phyloP scores from a whole-genome alignment of 2,329 filamentous ascomycete species.

The Epichloe sylvatica region DNA sequence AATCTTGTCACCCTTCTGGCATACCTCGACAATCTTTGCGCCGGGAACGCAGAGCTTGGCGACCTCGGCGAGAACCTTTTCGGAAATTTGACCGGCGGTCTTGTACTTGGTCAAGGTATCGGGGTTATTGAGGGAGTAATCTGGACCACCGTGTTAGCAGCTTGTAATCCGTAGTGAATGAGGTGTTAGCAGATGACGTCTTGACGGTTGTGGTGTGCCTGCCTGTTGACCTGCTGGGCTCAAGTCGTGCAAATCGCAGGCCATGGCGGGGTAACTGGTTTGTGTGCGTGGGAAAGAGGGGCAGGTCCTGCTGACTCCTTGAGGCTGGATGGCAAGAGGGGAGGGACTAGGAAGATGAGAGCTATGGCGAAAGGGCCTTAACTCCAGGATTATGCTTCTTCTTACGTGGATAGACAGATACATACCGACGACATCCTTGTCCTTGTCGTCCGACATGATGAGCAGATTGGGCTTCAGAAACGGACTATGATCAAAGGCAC shows the following conservation, averaged over 20 bases:
- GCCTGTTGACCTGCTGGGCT: neutral
- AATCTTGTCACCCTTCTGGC: slow-evolving; percentile 89
- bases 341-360: neutral
- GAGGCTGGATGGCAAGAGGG: neutral
- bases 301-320: slow-evolving; percentile 7
- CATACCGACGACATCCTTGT: slow-evolving; percentile 32
- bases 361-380: neutral
- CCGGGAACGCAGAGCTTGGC: slow-evolving; percentile 61
- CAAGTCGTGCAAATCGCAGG: neutral
- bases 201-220: slow-evolving; percentile 3
- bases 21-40: slow-evolving; percentile 85
- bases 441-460: slow-evolving; percentile 34
- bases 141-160: slow-evolving; percentile 27
- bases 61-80: slow-evolving; percentile 87
- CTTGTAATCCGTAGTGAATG: neutral
- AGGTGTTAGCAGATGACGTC: neutral
- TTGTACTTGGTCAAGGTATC: slow-evolving; percentile 99
- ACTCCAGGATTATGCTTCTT: neutral
- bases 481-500: neutral
- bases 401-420: slow-evolving; percentile 5
- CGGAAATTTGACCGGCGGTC: slow-evolving; percentile 85
- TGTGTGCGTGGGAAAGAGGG: slow-evolving; percentile 11
- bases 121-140: slow-evolving; percentile 81
- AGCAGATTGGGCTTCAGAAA: slow-evolving; percentile 8
- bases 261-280: slow-evolving; percentile 8